Evolutionary conservation across 306 rosid species (phyloP).

Genomic region (Cicer arietinum): DNA sequence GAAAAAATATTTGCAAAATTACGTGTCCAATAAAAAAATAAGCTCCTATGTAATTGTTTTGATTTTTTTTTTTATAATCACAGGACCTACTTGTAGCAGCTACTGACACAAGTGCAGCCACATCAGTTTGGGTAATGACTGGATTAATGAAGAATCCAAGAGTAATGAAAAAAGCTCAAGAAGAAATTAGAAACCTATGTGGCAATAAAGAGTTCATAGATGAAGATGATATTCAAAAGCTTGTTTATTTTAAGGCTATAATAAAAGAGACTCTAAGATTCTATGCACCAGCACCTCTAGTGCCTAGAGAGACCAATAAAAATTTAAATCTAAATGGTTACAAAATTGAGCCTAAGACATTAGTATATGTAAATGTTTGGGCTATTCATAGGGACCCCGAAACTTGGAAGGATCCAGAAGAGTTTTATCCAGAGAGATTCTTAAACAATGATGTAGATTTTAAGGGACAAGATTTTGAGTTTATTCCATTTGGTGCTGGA

Average conservation of each 20-base stretch:
- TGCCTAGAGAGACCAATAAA: not conserved
- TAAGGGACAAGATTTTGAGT: not conserved
- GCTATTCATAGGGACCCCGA: not conserved
- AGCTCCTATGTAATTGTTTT: not conserved
- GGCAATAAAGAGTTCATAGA: constrained; percentile 8
- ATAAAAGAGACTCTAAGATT: constrained; percentile 15
- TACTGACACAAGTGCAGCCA: constrained; percentile 12
- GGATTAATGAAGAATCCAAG: constrained; percentile 18
- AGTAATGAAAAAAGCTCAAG: constrained; percentile 19
- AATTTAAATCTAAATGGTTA: constrained; percentile 1
- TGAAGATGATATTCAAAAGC: constrained; percentile 19
- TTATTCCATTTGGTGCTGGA: constrained; percentile 6
- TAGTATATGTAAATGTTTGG: not conserved
- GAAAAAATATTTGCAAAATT: too few relatives aligned
- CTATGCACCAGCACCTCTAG: constrained; percentile 3
- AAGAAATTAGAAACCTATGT: not conserved
- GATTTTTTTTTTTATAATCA: not conserved
- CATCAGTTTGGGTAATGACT: constrained; percentile 23
- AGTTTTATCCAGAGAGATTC: constrained; percentile 5
- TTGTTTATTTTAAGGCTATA: constrained; percentile 11
- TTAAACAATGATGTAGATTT: not conserved
- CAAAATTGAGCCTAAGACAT: not conserved
- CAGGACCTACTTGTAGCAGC: constrained; percentile 19
- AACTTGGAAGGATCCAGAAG: not conserved
- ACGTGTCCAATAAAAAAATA: too few relatives aligned